Percentiles rank a stretch among this genome's conserved stretches.
Conservation (phyloP, 2,329 filamentous ascomycete species). For the Penicillium sp. region DNA sequence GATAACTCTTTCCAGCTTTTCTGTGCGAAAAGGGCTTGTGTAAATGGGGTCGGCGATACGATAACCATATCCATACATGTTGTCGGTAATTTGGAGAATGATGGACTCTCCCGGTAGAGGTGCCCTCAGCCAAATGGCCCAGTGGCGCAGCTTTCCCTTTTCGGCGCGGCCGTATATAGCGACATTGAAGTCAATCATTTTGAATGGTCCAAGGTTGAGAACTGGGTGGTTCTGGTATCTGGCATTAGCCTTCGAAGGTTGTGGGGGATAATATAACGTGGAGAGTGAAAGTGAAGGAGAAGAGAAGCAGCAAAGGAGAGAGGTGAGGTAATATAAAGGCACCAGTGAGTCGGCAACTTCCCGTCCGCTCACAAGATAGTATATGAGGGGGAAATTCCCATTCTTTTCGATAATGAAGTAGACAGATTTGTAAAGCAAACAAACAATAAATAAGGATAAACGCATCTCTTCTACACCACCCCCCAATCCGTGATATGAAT, state of each 20-base stretch:
- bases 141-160: background rate
- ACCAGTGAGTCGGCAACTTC: too few relatives aligned
- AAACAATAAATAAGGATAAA: too few relatives aligned
- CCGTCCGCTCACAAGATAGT: too few relatives aligned
- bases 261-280: too few relatives aligned
- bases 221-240: constrained; percentile 15
- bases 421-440: too few relatives aligned
- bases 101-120: background rate
- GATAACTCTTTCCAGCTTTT: background rate
- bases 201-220: background rate
- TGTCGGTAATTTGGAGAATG: background rate
- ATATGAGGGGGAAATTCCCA: too few relatives aligned
- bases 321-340: too few relatives aligned
- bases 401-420: too few relatives aligned
- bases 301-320: too few relatives aligned
- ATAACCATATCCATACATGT: background rate
- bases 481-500: too few relatives aligned
- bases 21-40: background rate
- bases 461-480: too few relatives aligned
- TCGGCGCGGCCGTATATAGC: background rate
- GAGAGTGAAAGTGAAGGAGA: too few relatives aligned
- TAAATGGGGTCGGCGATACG: background rate
- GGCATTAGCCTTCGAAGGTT: background rate
- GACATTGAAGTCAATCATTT: background rate
- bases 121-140: background rate